Conservation (phyloP, 306 rosid genomes). For the Clitoria ternatea region DNA sequence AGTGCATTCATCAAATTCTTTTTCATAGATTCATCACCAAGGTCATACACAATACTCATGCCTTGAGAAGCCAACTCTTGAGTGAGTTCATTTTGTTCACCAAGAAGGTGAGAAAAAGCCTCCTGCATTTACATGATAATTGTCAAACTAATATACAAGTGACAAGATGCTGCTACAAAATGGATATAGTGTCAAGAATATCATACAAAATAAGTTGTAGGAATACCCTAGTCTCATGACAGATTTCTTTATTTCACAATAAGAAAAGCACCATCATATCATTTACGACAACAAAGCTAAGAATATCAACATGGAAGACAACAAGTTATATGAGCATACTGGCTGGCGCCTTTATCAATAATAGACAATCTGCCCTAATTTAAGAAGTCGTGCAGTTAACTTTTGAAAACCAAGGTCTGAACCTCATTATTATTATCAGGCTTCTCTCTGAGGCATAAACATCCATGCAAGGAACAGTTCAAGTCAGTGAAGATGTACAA, state of each 20-base stretch:
- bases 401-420: neutral
- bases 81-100: constrained; percentile 93
- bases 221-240: neutral
- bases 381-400: neutral
- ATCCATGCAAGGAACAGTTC: neutral
- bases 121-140: constrained; percentile 60
- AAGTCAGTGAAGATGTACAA: neutral
- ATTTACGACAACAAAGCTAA: neutral
- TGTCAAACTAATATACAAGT: constrained; percentile 15
- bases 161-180: constrained; percentile 10
- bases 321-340: neutral
- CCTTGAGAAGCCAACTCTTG: constrained; percentile 99
- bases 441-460: neutral
- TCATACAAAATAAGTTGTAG: neutral
- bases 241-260: neutral
- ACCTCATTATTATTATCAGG: neutral
- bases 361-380: neutral
- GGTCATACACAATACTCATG: constrained; percentile 97
- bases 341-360: neutral
- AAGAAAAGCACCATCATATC: neutral
- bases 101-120: constrained; percentile 90
- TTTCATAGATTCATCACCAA: constrained; percentile 89
- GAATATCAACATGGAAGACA: neutral
- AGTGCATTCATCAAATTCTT: constrained; percentile 80
- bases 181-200: constrained; percentile 2